These are phyloP conservation scores for Tuber indicum DNA, from an alignment of 495 filamentous ascomycete species.

Conservation along the genomic window DNA sequence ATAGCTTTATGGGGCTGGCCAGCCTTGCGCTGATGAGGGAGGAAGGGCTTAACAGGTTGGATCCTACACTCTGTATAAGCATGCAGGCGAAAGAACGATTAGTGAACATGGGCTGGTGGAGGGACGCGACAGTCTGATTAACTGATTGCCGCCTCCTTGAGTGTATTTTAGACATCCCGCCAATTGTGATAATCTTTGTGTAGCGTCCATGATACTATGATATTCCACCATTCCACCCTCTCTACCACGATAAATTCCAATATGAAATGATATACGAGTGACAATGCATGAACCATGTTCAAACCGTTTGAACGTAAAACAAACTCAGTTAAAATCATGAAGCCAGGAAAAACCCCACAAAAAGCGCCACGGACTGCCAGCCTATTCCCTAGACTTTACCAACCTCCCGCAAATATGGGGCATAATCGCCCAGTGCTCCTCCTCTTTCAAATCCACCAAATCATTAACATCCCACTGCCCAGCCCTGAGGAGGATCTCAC, in stretches of 20 bases:
- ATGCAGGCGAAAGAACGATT: constrained; percentile 48
- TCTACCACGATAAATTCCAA: not conserved
- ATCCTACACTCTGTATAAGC: constrained; percentile 64
- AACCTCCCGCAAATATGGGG: constrained; percentile 19
- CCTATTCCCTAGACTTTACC: constrained; percentile 28
- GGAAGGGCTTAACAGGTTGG: constrained; percentile 55
- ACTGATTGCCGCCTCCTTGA: constrained; percentile 3
- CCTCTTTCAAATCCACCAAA: constrained; percentile 14
- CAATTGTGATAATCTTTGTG: not conserved
- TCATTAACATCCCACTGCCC: constrained; percentile 22
- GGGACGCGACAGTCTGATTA: constrained; percentile 8
- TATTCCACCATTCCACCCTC: not conserved
- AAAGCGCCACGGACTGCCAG: not conserved
- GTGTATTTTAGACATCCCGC: not conserved
- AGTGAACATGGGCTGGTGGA: constrained; percentile 40
- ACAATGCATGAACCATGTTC: not conserved
- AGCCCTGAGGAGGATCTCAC: constrained; percentile 18
- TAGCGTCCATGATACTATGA: not conserved
- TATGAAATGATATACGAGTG: not conserved
- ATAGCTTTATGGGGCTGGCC: constrained; percentile 81
- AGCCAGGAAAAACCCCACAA: not conserved
- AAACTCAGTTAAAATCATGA: not conserved
- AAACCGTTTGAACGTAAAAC: not conserved
- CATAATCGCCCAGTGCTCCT: constrained; percentile 20
- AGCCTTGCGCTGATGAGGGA: constrained; percentile 64